Conservation (phyloP, 2,329 filamentous ascomycete species). For the Neofusicoccum sp. region DNA sequence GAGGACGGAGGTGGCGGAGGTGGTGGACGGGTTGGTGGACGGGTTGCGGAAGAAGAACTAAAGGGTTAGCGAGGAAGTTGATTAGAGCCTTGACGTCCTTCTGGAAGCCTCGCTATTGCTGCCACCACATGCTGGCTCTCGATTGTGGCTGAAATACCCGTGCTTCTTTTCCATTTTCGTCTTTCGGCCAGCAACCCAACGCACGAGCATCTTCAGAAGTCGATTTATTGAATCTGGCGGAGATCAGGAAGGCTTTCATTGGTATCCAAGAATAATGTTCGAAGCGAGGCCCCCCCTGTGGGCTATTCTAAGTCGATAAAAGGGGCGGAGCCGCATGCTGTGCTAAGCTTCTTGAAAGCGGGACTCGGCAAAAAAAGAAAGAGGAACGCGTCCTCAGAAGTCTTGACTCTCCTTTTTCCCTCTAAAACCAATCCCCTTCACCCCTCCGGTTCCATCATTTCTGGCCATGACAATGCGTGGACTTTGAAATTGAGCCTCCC, state of each 20-base stretch:
- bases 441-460: neutral
- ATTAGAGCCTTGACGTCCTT: too few species aligned
- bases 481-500: neutral
- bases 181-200: too few species aligned
- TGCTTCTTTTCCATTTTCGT: too few species aligned
- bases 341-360: neutral
- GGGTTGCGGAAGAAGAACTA: slow-evolving; percentile 21
- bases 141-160: too few species aligned
- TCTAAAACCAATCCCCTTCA: neutral
- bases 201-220: neutral
- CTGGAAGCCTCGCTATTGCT: too few species aligned
- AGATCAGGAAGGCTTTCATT: neutral
- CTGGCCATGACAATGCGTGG: neutral
- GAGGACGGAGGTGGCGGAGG: slow-evolving; percentile 24
- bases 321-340: neutral
- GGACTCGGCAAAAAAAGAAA: neutral
- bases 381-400: neutral
- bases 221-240: neutral
- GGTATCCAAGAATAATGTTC: slow-evolving; percentile 1
- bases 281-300: neutral
- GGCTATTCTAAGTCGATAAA: neutral
- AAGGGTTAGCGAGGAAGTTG: neutral
- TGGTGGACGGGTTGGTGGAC: slow-evolving; percentile 25
- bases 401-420: neutral
- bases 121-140: too few species aligned